These are phyloP conservation scores for Kodamaea nitidulidarum DNA, from an alignment of 805 yeast genomes.

Conservation along the genomic window DNA sequence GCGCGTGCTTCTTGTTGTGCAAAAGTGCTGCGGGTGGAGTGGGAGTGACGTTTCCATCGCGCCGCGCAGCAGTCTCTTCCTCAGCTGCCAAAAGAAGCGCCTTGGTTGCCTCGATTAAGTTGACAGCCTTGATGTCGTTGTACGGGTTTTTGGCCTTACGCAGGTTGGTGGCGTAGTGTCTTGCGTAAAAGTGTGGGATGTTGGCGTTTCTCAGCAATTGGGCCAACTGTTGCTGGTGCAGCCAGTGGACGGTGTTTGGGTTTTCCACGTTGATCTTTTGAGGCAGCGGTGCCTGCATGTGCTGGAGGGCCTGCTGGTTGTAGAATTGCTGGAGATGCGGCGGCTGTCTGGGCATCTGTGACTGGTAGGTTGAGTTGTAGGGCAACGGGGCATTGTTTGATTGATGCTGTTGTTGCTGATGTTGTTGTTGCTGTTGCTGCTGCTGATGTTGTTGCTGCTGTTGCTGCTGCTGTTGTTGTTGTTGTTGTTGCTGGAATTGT, in stretches of 20 bases:
- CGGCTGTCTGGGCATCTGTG: constrained; percentile 18
- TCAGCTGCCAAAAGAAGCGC: constrained; percentile 32
- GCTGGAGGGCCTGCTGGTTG: constrained; percentile 13
- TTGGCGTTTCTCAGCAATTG: constrained; percentile 63
- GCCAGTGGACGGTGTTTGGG: constrained; percentile 58
- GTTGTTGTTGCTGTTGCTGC: constrained; percentile 20
- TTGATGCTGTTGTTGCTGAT: constrained; percentile 16
- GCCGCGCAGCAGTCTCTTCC: constrained; percentile 26
- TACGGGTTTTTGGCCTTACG: constrained; percentile 42
- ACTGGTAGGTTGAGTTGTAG: not conserved
- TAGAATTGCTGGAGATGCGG: constrained; percentile 17
- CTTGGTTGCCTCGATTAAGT: constrained; percentile 42
- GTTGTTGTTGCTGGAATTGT: constrained; percentile 22
- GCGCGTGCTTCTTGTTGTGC: constrained; percentile 39
- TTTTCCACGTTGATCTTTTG: constrained; percentile 38
- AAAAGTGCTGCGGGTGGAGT: constrained; percentile 28
- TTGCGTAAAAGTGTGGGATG: constrained; percentile 76
- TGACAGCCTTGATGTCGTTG: constrained; percentile 34
- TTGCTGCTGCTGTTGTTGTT: constrained; percentile 14
- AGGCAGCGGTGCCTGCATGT: constrained; percentile 15
- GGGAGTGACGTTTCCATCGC: constrained; percentile 15
- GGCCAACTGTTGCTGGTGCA: constrained; percentile 70
- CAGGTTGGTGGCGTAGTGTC: constrained; percentile 71
- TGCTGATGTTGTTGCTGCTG: constrained; percentile 14
- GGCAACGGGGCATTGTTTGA: constrained; percentile 11